Evolutionary conservation across 352 stramenopile species (phyloP).

Genomic region (Globisporangium paddicum): DNA sequence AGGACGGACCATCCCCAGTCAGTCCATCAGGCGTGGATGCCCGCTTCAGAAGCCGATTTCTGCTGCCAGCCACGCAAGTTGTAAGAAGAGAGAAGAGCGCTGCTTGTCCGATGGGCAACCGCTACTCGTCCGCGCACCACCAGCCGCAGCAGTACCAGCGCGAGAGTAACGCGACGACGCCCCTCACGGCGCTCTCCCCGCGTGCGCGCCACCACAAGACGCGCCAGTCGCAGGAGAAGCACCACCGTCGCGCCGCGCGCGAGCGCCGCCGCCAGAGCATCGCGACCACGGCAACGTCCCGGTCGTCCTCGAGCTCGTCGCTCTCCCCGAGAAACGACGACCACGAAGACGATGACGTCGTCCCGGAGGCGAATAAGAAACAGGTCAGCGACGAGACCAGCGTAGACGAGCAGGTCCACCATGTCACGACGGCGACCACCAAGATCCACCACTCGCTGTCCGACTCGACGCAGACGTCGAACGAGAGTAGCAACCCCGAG

Average conservation of each 20-base stretch:
- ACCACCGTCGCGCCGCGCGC: not conserved
- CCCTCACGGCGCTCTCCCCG: not conserved
- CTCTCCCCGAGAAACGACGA: not conserved
- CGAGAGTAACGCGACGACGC: not conserved
- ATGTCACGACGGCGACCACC: not conserved
- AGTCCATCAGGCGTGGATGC: not conserved
- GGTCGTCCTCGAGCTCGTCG: slow-evolving; percentile 1
- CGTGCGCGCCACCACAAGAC: slow-evolving; percentile 12
- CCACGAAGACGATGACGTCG: not conserved
- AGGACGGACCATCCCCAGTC: slow-evolving; percentile 3
- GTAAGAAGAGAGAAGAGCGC: not conserved
- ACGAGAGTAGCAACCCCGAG: slow-evolving; percentile 11
- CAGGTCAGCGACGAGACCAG: slow-evolving; percentile 2
- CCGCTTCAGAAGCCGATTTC: slow-evolving; percentile 8
- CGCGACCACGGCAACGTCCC: slow-evolving; percentile 3
- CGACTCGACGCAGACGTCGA: slow-evolving; percentile 38
- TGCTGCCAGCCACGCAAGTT: not conserved
- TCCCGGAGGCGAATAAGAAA: not conserved
- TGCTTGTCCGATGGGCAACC: slow-evolving; percentile 6
- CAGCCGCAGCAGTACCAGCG: slow-evolving; percentile 5
- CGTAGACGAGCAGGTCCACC: not conserved
- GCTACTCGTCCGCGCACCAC: not conserved
- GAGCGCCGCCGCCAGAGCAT: slow-evolving; percentile 2
- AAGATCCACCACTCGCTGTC: slow-evolving; percentile 51
- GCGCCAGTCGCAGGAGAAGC: slow-evolving; percentile 10